phyloP scores from a whole-genome alignment of 148 eudicot species.

The Diospyros kaki region DNA sequence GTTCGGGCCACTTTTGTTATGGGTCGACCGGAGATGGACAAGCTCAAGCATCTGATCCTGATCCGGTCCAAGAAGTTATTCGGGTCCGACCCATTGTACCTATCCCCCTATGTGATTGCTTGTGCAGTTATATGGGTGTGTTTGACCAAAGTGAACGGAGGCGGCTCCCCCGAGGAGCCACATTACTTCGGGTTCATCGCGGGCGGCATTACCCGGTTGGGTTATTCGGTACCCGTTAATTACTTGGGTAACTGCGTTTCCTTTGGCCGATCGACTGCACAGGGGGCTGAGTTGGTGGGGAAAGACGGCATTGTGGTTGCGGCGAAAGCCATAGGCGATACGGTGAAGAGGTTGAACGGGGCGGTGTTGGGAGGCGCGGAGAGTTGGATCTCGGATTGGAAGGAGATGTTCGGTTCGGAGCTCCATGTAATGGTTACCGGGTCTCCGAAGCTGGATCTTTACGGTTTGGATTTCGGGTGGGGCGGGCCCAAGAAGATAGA shows the following conservation, averaged over 20 bases:
- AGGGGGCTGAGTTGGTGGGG: conserved; percentile 20
- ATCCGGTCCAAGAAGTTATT: conserved; percentile 18
- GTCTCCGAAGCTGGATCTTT: conserved; percentile 45
- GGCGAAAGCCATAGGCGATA: conserved; percentile 37
- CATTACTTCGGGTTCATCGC: conserved; percentile 40
- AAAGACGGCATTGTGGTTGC: conserved; percentile 43
- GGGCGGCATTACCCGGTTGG: conserved; percentile 36
- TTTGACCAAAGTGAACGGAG: conserved; percentile 16
- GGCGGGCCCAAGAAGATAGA: conserved; percentile 43
- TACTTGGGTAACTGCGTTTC: conserved; percentile 47
- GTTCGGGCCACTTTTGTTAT: conserved; percentile 42
- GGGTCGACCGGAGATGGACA: conserved; percentile 26
- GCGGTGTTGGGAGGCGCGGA: conserved; percentile 28
- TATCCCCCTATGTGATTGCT: conserved; percentile 36
- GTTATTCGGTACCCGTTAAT: conserved; percentile 19
- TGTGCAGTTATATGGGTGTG: conserved; percentile 47
- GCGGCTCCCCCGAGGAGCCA: conserved; percentile 6
- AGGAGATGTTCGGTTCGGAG: conserved; percentile 21
- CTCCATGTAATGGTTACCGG: conserved; percentile 38
- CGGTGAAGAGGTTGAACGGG: conserved; percentile 22
- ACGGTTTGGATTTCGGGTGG: conserved; percentile 51
- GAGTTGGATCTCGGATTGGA: conserved; percentile 36
- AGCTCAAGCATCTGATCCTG: conserved; percentile 27
- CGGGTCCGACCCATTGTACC: conserved; percentile 15
- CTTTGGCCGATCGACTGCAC: conserved; percentile 22